A percentile compares a stretch with the other conserved stretches of the same genome.
Conservation (phyloP, 2,329 filamentous ascomycete species). For the Diaporthe vaccinii region DNA sequence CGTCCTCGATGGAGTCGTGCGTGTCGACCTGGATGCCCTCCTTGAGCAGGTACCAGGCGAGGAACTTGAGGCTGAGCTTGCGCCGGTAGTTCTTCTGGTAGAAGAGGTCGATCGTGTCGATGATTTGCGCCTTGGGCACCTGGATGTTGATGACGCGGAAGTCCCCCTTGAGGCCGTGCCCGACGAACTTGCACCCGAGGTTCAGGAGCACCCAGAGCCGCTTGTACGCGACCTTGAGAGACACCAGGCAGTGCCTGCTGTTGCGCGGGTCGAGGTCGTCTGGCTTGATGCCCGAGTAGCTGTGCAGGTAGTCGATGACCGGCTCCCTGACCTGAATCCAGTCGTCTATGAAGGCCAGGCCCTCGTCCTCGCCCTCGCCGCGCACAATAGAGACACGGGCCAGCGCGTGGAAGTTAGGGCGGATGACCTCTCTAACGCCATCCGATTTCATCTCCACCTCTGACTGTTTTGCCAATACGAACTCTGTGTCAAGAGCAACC, state of each 20-base stretch:
- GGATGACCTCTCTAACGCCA: conserved; percentile 90
- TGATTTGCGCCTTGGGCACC: conserved; percentile 88
- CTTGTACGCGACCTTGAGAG: conserved; percentile 94
- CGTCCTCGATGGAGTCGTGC: conserved; percentile 97
- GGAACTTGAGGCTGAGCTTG: conserved; percentile 90
- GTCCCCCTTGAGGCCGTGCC: conserved; percentile 93
- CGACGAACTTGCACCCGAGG: conserved; percentile 92
- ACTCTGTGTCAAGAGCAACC: conserved; percentile 94
- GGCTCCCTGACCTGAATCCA: conserved; percentile 93
- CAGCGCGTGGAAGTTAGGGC: conserved; percentile 89
- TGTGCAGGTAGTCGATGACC: conserved; percentile 95
- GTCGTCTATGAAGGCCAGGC: conserved; percentile 93
- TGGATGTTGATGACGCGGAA: conserved; percentile 99
- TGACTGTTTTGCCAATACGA: conserved; percentile 91
- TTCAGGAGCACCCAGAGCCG: conserved; percentile 98
- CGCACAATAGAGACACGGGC: conserved; percentile 94
- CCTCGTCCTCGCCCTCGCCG: conserved; percentile 82
- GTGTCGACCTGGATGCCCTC: conserved; percentile 94
- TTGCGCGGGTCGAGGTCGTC: conserved; percentile 85
- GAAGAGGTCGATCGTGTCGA: conserved; percentile 95
- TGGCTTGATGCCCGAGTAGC: conserved; percentile 90
- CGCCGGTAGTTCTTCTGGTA: conserved; percentile 84
- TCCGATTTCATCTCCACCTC: conserved; percentile 98
- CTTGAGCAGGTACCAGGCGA: conserved; percentile 91
- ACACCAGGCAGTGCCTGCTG: conserved; percentile 86